Base-by-base conservation (phyloP, 495 filamentous ascomycete species). In the Penicillium roqueforti region DNA sequence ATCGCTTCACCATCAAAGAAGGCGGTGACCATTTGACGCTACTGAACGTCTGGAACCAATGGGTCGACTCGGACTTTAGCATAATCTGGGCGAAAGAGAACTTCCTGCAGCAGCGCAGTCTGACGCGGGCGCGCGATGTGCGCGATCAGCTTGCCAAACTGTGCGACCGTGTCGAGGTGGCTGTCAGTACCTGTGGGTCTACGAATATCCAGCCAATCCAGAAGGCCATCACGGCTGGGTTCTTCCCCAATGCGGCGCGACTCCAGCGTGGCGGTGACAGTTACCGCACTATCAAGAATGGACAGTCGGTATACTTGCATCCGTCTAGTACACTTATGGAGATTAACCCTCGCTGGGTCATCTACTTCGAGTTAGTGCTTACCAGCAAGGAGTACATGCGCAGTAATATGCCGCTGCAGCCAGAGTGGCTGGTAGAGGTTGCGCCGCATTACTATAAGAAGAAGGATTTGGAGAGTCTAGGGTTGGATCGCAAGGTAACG, bases 1-100 rank as follows among this genome's bases (percentile, higher is more conserved):
- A 86, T 28, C 82, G 95, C 3, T 97, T 97, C 73, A 96, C 93
- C 1, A 75, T 91, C 59, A 91, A 90, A 58, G 91, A 95, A 51
- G 93, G 93, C 44, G 93, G 93, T 38, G 93, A 98, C 70, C 89
- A 95, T 63, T 69, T 92, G 11, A 92, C 91, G 0, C 80, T 92
- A 1, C 80, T 98, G n/a, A 96, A 96, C 61, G 87, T 98, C 65
- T 98, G 85, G 87, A 95, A 96, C 68, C 87, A 96, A 69, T 97
- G 91, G 91, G 88, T 95, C 19, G 95, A 98, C 60, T 83, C 82
- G 18, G 92, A 97, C 70, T 98, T 92, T 75, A 85, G 80, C 56
- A 84, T 84, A 52, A 84, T 95, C 43, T 98, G 92, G 92, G 80
- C 89, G 3, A 83, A 86, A 47, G 92, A 97, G 71, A 97, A 97